A percentile compares a stretch with the other conserved stretches of the same genome.
phyloP scores from a whole-genome alignment of 345 rosid species.

The Lumnitzera racemosa region DNA sequence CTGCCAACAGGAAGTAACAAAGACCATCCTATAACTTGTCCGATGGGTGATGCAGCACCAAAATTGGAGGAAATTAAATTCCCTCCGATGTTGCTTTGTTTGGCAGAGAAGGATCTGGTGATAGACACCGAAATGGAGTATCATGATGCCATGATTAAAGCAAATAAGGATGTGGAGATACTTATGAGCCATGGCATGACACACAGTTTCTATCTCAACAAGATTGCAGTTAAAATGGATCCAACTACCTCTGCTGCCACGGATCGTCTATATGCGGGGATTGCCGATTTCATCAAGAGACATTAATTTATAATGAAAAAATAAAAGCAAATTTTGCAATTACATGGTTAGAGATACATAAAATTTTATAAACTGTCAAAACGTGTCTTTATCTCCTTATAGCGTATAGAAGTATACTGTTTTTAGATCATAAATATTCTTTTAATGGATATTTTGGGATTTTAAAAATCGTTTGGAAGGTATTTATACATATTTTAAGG shows the following conservation, averaged over 20 bases:
- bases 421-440: too few relatives aligned
- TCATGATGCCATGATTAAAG: slow-evolving; percentile 43
- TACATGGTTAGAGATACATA: too few relatives aligned
- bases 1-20: slow-evolving; percentile 36
- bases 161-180: slow-evolving; percentile 38
- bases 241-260: slow-evolving; percentile 29
- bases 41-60: slow-evolving; percentile 44
- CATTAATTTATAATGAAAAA: slow-evolving; percentile 9
- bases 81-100: slow-evolving; percentile 41
- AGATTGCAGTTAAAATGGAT: slow-evolving; percentile 40
- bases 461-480: too few relatives aligned
- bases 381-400: too few relatives aligned
- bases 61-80: slow-evolving; percentile 27
- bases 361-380: too few relatives aligned
- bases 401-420: too few relatives aligned
- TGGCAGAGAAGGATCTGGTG: slow-evolving; percentile 47
- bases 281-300: slow-evolving; percentile 25
- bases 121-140: slow-evolving; percentile 46
- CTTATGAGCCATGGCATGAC: slow-evolving; percentile 36
- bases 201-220: slow-evolving; percentile 52
- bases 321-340: background rate
- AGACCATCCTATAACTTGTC: slow-evolving; percentile 51
- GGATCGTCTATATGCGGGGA: slow-evolving; percentile 22
- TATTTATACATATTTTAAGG: too few relatives aligned
- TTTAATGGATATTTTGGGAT: too few relatives aligned